Evolutionary conservation across 805 yeast species (phyloP).

Genomic region (Cyberlindnera bimundalis): DNA sequence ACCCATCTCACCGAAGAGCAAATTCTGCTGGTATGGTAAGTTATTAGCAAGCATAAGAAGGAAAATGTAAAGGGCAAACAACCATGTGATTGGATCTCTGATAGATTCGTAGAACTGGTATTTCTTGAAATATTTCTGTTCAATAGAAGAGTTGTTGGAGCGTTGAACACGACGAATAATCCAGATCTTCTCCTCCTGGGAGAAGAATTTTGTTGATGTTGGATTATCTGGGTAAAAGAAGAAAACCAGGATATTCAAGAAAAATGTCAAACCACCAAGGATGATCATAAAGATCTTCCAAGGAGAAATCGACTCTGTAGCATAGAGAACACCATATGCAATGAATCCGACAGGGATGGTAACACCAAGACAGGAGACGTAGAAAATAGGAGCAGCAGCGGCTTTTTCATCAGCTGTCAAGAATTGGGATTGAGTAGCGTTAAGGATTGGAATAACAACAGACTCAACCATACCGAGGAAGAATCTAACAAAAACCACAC

Average conservation of each 20-base stretch:
- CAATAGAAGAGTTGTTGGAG: conserved; percentile 38
- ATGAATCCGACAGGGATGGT: conserved; percentile 52
- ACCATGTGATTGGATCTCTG: conserved; percentile 42
- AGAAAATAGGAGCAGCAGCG: conserved; percentile 51
- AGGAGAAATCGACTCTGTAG: conserved; percentile 28
- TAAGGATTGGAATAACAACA: conserved; percentile 41
- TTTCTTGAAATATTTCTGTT: conserved; percentile 41
- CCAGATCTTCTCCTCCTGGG: conserved; percentile 48
- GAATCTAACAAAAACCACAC: conserved; percentile 45
- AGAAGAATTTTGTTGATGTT: conserved; percentile 44
- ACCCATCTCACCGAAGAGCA: conserved; percentile 45
- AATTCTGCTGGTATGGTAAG: conserved; percentile 49
- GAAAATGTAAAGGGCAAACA: conserved; percentile 30
- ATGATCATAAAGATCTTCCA: conserved; percentile 59
- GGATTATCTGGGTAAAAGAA: conserved; percentile 57
- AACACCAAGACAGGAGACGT: conserved; percentile 47
- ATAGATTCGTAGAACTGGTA: conserved; percentile 41
- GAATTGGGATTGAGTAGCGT: conserved; percentile 48
- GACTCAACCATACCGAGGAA: conserved; percentile 50
- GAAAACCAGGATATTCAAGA: conserved; percentile 33
- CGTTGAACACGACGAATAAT: conserved; percentile 41
- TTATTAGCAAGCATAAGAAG: conserved; percentile 50
- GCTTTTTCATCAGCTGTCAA: conserved; percentile 47
- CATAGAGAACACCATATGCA: conserved; percentile 36
- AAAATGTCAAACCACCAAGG: conserved; percentile 51